These are phyloP conservation scores for Cucurbita pepo DNA, from an alignment of 306 rosid species.

Conservation along the genomic window DNA sequence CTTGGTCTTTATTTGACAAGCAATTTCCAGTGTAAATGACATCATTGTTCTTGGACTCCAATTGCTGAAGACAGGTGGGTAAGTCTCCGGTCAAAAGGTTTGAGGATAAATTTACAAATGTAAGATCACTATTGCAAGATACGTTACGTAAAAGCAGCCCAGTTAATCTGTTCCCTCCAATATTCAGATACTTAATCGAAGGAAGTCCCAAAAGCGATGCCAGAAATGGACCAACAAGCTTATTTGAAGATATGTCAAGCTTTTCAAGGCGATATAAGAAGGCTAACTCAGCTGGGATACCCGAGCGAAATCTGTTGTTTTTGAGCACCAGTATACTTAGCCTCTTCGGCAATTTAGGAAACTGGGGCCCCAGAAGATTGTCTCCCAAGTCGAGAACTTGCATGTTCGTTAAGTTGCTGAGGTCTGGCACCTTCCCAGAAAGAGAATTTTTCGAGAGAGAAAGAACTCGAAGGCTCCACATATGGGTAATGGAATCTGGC, in stretches of 20 bases:
- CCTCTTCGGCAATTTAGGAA: conserved; percentile 54
- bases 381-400: conserved; percentile 58
- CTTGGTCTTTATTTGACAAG: conserved; percentile 31
- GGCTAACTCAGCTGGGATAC: conserved; percentile 38
- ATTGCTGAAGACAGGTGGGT: conserved; percentile 45
- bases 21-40: conserved; percentile 46
- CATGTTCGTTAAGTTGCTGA: conserved; percentile 45
- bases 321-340: conserved; percentile 50
- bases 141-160: conserved; percentile 48
- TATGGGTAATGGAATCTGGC: conserved; percentile 35
- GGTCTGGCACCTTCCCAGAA: conserved; percentile 56
- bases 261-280: conserved; percentile 50
- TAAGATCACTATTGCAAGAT: conserved; percentile 54
- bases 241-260: conserved; percentile 64
- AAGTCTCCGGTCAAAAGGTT: conserved; percentile 69
- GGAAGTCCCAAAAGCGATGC: conserved; percentile 51
- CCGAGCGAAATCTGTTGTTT: conserved; percentile 45
- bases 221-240: conserved; percentile 61
- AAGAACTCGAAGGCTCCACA: conserved; percentile 42
- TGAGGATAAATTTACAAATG: conserved; percentile 58
- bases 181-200: conserved; percentile 53
- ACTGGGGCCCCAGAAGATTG: conserved; percentile 57
- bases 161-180: conserved; percentile 60
- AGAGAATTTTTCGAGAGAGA: conserved; percentile 54
- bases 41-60: conserved; percentile 15